Conservation (phyloP, 108 stramenopile species). For the Skeletonema potamos region DNA sequence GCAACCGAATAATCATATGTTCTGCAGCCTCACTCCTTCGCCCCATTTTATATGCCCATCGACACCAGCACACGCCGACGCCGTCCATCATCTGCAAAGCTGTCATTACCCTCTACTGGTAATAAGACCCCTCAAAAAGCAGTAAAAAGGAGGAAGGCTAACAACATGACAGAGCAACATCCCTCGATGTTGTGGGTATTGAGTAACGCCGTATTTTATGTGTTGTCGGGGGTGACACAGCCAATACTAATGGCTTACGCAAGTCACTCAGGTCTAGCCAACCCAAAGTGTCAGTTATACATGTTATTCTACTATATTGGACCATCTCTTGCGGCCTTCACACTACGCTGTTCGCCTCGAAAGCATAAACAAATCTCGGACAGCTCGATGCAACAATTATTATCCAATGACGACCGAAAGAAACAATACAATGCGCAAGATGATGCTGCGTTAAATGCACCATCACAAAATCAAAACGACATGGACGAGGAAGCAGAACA, state of each 20-base stretch:
- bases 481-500: constrained; percentile 9
- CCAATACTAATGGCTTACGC: constrained; percentile 69
- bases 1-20: too few species aligned
- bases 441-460: neutral
- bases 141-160: neutral
- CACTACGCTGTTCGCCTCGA: constrained; percentile 17
- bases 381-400: neutral
- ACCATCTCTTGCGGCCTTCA: constrained; percentile 45
- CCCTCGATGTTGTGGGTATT: constrained; percentile 8
- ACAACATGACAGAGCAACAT: neutral
- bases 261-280: constrained; percentile 60
- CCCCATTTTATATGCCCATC: neutral
- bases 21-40: too few species aligned
- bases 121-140: neutral
- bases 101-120: neutral
- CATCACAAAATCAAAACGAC: neutral
- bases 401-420: neutral
- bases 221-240: constrained; percentile 66
- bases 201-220: constrained; percentile 43
- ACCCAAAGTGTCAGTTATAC: constrained; percentile 68
- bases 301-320: constrained; percentile 81
- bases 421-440: neutral
- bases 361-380: neutral
- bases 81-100: neutral
- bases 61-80: neutral